Evolutionary conservation across 495 filamentous ascomycete genomes (phyloP).

Genomic region (Neurospora pannonica): DNA sequence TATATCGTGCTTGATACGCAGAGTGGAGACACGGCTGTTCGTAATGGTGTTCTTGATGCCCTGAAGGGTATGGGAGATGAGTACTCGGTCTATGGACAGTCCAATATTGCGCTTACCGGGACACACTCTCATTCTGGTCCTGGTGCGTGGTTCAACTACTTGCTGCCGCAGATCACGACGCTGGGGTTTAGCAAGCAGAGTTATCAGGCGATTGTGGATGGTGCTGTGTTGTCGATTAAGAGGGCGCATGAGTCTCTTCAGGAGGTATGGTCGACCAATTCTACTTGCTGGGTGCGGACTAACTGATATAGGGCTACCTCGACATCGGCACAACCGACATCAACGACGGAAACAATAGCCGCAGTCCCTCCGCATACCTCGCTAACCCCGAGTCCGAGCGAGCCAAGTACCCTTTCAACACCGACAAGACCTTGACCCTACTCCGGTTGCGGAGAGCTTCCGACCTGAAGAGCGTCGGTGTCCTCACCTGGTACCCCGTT

Average conservation of each 20-base stretch:
- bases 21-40: conserved; percentile 80
- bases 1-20: conserved; percentile 79
- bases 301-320: conserved; percentile 30
- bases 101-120: conserved; percentile 81
- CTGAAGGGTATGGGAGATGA: conserved; percentile 47
- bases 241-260: conserved; percentile 70
- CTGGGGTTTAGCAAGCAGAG: conserved; percentile 77
- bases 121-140: conserved; percentile 91
- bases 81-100: conserved; percentile 54
- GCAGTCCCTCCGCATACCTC: conserved; percentile 81
- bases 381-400: conserved; percentile 78
- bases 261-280: conserved; percentile 35
- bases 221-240: conserved; percentile 71
- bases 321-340: conserved; percentile 39
- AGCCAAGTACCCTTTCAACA: conserved; percentile 55
- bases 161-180: conserved; percentile 87
- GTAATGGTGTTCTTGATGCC: conserved; percentile 72
- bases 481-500: conserved; percentile 86
- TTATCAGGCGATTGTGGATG: conserved; percentile 86
- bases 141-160: conserved; percentile 92
- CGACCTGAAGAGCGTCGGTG: conserved; percentile 57
- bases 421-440: conserved; percentile 81
- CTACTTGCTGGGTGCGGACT: neutral
- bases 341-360: conserved; percentile 70
- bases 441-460: conserved; percentile 61